Evolutionary conservation across 352 stramenopile species (phyloP).

Genomic region (Phytopythium oedochilum): DNA sequence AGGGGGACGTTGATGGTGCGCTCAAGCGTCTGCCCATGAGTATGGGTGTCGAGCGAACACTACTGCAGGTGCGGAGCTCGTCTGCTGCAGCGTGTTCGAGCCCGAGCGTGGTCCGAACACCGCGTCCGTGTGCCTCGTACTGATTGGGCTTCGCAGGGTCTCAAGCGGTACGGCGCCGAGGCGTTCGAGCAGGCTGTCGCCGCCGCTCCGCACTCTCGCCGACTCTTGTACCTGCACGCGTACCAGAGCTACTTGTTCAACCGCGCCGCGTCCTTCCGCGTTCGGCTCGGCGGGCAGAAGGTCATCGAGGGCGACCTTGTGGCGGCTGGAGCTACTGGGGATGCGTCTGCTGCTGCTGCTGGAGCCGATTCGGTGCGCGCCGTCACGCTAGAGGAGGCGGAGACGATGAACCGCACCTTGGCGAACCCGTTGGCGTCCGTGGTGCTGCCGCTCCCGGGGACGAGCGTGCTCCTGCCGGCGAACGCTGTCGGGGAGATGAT

Average conservation of each 20-base stretch:
- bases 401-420: constrained; percentile 26
- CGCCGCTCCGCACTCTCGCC: constrained; percentile 48
- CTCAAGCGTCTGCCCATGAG: constrained; percentile 46
- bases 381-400: constrained; percentile 29
- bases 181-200: constrained; percentile 52
- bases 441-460: constrained; percentile 53
- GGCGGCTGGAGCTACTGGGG: constrained; percentile 5
- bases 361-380: constrained; percentile 18
- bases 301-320: constrained; percentile 61
- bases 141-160: constrained; percentile 13
- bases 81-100: no score
- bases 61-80: constrained; percentile 49
- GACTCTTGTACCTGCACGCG: constrained; percentile 69
- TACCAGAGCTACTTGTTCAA: constrained; percentile 83
- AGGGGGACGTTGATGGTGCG: constrained; percentile 38
- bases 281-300: constrained; percentile 27
- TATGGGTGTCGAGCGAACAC: constrained; percentile 45
- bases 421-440: constrained; percentile 29
- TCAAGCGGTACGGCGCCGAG: constrained; percentile 52
- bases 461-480: constrained; percentile 35
- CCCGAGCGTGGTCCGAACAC: no score
- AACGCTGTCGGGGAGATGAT: constrained; percentile 23
- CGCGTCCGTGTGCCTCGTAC: no score
- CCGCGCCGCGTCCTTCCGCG: constrained; percentile 41
- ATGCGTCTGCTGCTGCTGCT: constrained; percentile 4